Evolutionary conservation across 1,284 basidiomycete genomes (phyloP), one percentile per base, ranked within the genome.

Genomic region (Moniliophthora roreri): DNA sequence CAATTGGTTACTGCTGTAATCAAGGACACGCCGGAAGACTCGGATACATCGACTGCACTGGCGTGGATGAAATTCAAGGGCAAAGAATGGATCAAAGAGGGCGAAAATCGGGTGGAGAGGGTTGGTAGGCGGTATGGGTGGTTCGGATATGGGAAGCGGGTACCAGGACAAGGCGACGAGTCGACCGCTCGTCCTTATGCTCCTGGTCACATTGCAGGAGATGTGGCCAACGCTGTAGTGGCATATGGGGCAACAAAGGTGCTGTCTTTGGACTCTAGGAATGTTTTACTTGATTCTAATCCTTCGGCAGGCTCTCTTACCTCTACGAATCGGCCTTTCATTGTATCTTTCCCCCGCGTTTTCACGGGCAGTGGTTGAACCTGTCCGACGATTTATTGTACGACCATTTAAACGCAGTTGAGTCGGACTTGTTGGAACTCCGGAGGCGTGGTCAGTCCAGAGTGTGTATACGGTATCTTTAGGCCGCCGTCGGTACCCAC

Each of bases 161-260:
- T 51, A 36, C 55, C 63, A 24, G 68, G 66, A 5, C 60, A 53
- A 53, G 62, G 56, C 55, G 63, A 64, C n/a, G 44, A 32, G 54
- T 34, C 20, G 50, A 35, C 11, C 21, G 36, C 13, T 26, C 18
- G 41, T 42, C 20, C 61, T 55, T 53, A 53, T 56, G 20, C 50
- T 21, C 21, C 58, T 68, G 23, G 60, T 58, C 48, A 57, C 54
- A 66, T 89, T 37, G 84, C 81, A 7, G 86, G 86, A 6, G 87
- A 90, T 64, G 79, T 89, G 5, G 85, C 86, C 9, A 89, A 91
- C 62, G 85, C 86, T 0, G 82, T 94, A 0, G 77, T 93, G 18
- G 93, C 94, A 0, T 98, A 96, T 66, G 85, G 85, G 1, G 73
- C 84, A 5, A 89, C 89, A 55, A 98, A 95, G 80, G 93, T 90